phyloP scores from a whole-genome alignment of 2,329 filamentous ascomycete genomes.

The Curvularia hawaiiensis region DNA sequence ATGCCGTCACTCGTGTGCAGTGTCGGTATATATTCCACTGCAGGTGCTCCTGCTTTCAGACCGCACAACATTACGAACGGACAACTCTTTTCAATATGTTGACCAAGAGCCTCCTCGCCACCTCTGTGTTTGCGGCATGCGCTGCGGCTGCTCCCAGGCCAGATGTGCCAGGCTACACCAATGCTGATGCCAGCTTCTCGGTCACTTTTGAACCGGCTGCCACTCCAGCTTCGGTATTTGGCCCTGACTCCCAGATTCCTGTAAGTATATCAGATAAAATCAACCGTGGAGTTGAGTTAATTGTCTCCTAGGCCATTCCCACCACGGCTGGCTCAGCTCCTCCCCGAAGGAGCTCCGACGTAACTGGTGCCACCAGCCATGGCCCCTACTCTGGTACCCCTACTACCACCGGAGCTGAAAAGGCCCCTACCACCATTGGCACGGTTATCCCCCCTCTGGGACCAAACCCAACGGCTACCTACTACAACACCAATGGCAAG shows the following conservation, averaged over 20 bases:
- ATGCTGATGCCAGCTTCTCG: slow-evolving; percentile 52
- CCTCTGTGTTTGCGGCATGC: slow-evolving; percentile 43
- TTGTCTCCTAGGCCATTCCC: slow-evolving; percentile 20
- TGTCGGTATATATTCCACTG: slow-evolving; percentile 21
- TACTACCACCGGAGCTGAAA: slow-evolving; percentile 72
- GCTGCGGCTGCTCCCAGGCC: slow-evolving; percentile 43
- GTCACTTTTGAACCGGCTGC: slow-evolving; percentile 38
- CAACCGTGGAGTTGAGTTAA: neutral
- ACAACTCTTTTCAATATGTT: slow-evolving; percentile 43
- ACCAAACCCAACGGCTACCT: slow-evolving; percentile 65
- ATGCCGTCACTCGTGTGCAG: slow-evolving; percentile 17
- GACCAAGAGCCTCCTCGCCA: slow-evolving; percentile 40
- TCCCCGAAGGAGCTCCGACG: slow-evolving; percentile 54
- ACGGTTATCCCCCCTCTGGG: slow-evolving; percentile 63
- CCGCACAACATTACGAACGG: slow-evolving; percentile 14
- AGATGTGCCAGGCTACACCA: slow-evolving; percentile 50
- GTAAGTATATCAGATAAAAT: slow-evolving; percentile 33
- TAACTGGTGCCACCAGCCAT: slow-evolving; percentile 68
- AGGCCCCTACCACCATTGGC: slow-evolving; percentile 59
- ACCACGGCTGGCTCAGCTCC: slow-evolving; percentile 43
- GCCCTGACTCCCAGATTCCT: slow-evolving; percentile 50
- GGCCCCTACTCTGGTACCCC: slow-evolving; percentile 70
- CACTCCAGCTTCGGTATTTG: slow-evolving; percentile 50
- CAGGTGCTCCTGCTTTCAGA: neutral
- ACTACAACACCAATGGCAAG: slow-evolving; percentile 73